Base-by-base conservation (phyloP, 2,329 filamentous ascomycete genomes). In the Pyricularia sp. region DNA sequence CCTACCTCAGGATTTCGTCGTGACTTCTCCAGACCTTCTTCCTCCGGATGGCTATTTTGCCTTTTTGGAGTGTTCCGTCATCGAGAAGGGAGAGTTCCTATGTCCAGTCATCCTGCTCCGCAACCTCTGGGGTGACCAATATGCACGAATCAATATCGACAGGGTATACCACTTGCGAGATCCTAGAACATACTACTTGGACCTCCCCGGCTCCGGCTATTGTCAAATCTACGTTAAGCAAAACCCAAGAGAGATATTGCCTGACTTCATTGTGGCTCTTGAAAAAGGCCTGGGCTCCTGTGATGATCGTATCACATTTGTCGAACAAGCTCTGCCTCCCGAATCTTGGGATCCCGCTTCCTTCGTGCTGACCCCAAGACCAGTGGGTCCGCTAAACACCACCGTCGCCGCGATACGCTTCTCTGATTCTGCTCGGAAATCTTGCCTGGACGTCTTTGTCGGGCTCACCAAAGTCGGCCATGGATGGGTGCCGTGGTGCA, bases 11-110 rank as follows among this genome's bases (percentile, higher is more conserved):
- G 40, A 16, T 31, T 35, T 49, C 30, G 62, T n/a, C 28, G 24
- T 19, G 4, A 40, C 22, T 5, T n/a, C 35, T n/a, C 3, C 22
- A 30, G 62, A 40, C n/a, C 44, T 28, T 44, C 35, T 44, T 26
- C 28, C 62, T 24, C n/a, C 9, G 9, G 49, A 49, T 31, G 28
- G 68, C 24, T 75, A 69, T 60, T 68, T 72, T 35, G 74, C 73
- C 4, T 71, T 70, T 1, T 66, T 75, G 12, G 70, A 75, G 63
- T 75, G 73, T 55, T 73, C 73, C 0, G 66, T 73, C 3, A 72
- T 71, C 12, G 69, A 71, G 8, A 73, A 73, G 62, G 65, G 70
- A 19, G 71, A 71, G 31, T 67, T 67, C 8, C 69, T 66, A 8
- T 76, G 73, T 64, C 65, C 74, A 2, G 70, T 69, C 19, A 70